Conservation (phyloP, 305 asterid species). For the Fraxinus paxiana region DNA sequence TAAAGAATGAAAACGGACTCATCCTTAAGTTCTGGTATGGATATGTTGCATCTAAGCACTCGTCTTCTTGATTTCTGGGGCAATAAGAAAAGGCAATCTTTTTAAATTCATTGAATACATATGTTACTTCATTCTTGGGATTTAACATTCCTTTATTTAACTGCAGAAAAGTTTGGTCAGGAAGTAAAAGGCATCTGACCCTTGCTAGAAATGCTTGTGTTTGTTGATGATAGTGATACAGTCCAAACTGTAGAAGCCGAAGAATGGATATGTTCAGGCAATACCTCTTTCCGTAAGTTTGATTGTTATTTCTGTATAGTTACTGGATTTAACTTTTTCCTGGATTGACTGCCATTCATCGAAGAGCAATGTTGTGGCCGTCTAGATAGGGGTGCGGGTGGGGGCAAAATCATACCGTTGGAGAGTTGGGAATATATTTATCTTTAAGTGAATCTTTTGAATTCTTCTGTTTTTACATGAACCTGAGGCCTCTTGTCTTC, state of each 20-base stretch:
- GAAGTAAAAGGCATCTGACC: not conserved
- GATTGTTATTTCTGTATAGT: conserved; percentile 28
- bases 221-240: not conserved
- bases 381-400: conserved; percentile 11
- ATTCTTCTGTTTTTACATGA: not conserved
- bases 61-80: not conserved
- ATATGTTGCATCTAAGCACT: not conserved
- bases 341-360: not conserved
- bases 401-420: conserved; percentile 9
- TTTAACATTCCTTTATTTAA: not conserved
- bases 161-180: not conserved
- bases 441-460: not conserved
- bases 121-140: not conserved
- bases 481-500: not conserved
- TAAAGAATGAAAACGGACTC: not conserved
- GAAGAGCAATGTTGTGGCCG: not conserved
- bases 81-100: not conserved
- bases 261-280: not conserved
- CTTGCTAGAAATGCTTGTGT: conserved; percentile 1
- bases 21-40: not conserved
- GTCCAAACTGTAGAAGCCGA: conserved; percentile 7
- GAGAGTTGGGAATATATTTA: conserved; percentile 15
- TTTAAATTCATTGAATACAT: not conserved
- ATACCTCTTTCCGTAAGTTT: conserved; percentile 11
- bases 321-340: conserved; percentile 6